Base-by-base conservation (phyloP, 352 stramenopile species). In the Chrysophaeum taylorii region DNA sequence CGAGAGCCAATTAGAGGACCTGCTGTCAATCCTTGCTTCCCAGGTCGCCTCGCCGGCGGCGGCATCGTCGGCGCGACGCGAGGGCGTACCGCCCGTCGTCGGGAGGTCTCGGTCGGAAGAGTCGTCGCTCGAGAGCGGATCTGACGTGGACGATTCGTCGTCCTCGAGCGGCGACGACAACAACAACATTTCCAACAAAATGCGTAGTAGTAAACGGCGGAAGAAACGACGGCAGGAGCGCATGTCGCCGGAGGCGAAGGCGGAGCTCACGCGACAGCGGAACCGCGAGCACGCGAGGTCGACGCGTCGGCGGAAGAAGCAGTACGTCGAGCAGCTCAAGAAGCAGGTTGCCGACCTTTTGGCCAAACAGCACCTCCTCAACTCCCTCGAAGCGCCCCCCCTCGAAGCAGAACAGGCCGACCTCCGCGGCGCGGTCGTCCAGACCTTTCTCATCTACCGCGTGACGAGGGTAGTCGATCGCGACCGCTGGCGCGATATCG, bases 211-310 rank as follows among this genome's bases (percentile, higher is more conserved):
- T n/a, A n/a, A n/a, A n/a, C n/a, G n/a, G n/a, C n/a, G n/a, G n/a
- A n/a, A n/a, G n/a, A n/a, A n/a, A n/a, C n/a, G n/a, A n/a, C n/a
- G n/a, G n/a, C n/a, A n/a, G n/a, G n/a, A n/a, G n/a, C n/a, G n/a
- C n/a, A n/a, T n/a, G n/a, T n/a, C n/a, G n/a, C n/a, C n/a, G n/a
- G 12, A 14, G 45, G 45, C 45, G 18, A 54, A 54, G 45, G 45
- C 45, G 45, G 45, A 14, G 45, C 5, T 54, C 2, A 27, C 45
- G 12, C n/a, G 31, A 25, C 45, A 54, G 45, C 45, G 45, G 12
- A 54, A 54, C 45, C 45, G 45, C 45, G 45, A 54, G 45, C 45
- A 54, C 45, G 45, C 45, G 45, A 16, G 45, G 45, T 54, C 45
- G 45, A 54, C 45, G 45, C 45, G 45, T 4, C 45, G 45, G 7